Evolutionary conservation across 306 rosid genomes (phyloP).

Genomic region (Prunus davidiana): DNA sequence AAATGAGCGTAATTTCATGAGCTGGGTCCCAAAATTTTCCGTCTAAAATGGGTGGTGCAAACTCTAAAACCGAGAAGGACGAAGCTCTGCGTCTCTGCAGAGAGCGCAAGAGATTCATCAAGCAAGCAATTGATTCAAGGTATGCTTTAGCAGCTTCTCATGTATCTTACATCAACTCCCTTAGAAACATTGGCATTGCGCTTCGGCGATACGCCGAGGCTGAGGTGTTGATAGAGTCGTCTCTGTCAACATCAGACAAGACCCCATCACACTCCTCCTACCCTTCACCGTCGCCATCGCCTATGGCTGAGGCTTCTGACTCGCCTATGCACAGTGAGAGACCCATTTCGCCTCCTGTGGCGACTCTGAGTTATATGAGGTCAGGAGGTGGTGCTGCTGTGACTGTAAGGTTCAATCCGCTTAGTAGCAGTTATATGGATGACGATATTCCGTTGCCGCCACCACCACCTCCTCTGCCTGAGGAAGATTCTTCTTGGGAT

Average conservation of each 20-base stretch:
- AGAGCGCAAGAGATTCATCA: conserved; percentile 71
- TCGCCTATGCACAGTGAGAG: conserved; percentile 64
- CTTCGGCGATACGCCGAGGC: conserved; percentile 84
- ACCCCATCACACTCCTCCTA: conserved; percentile 87
- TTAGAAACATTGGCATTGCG: conserved; percentile 66
- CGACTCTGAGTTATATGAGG: conserved; percentile 62
- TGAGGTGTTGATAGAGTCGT: conserved; percentile 71
- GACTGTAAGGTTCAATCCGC: conserved; percentile 53
- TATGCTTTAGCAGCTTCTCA: conserved; percentile 85
- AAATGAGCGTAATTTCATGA: conserved; percentile 27
- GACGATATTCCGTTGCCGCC: conserved; percentile 63
- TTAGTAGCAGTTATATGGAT: conserved; percentile 35
- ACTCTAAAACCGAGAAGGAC: conserved; percentile 70
- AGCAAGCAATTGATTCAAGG: conserved; percentile 83
- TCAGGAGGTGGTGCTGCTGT: conserved; percentile 52
- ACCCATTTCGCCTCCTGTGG: conserved; percentile 45
- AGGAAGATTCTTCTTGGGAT: conserved; percentile 79
- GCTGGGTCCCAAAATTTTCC: conserved; percentile 17
- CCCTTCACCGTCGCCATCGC: conserved; percentile 80
- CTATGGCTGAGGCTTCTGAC: conserved; percentile 55
- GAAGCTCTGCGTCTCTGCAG: conserved; percentile 78
- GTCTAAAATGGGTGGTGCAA: conserved; percentile 65
- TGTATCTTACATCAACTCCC: conserved; percentile 72
- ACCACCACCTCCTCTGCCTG: conserved; percentile 63
- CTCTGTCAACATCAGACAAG: conserved; percentile 75